Percentiles rank a stretch among this genome's conserved stretches.
These are phyloP conservation scores for Musa balbisiana DNA, from an alignment of 202 grass and related monocot genomes.

Conservation along the genomic window DNA sequence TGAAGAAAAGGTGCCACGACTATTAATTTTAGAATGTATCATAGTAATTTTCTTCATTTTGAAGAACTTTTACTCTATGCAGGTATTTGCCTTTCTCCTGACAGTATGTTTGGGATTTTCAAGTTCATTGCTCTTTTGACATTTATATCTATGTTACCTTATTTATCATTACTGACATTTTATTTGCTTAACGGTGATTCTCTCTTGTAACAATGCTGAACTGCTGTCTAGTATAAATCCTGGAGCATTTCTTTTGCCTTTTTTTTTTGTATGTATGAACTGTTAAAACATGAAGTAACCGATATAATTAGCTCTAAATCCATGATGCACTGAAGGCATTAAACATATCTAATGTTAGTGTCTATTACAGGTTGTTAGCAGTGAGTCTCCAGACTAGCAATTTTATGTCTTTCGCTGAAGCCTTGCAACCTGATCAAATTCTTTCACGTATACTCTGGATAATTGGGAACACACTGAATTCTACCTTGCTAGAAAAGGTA, in stretches of 20 bases:
- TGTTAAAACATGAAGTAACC: background rate
- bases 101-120: background rate
- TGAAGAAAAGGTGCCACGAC: too few relatives aligned
- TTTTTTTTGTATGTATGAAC: background rate
- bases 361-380: conserved; percentile 43
- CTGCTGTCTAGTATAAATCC: background rate
- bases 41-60: too few relatives aligned
- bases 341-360: background rate
- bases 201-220: background rate
- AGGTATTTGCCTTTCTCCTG: too few relatives aligned
- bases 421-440: conserved; percentile 58
- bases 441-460: conserved; percentile 76
- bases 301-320: background rate
- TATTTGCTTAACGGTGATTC: background rate
- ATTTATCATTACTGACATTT: background rate
- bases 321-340: background rate
- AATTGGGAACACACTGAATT: conserved; percentile 60
- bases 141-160: background rate
- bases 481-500: conserved; percentile 76
- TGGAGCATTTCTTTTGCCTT: background rate
- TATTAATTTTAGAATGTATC: too few relatives aligned
- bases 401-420: conserved; percentile 59
- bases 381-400: conserved; percentile 39
- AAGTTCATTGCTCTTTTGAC: background rate
- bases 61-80: too few relatives aligned